A percentile compares a stretch with the other conserved stretches of the same genome.
Conservation (phyloP, 139 green algal genomes). For the Limnomonas spitsbergensis region DNA sequence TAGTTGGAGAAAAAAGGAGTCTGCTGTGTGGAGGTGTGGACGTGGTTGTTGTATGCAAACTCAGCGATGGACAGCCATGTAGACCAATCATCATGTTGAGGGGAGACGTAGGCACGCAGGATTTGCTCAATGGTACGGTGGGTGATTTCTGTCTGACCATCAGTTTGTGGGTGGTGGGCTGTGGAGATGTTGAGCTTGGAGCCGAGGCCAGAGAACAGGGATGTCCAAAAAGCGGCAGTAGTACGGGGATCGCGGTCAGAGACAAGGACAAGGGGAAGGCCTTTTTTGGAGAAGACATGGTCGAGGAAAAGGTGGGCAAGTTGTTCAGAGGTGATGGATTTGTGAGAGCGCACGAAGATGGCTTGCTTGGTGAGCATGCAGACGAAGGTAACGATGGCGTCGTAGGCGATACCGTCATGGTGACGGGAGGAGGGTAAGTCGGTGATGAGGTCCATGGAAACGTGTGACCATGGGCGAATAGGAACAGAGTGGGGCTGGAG, state of each 20-base stretch:
- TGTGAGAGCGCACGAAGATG: constrained; percentile 39
- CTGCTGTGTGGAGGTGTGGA: not conserved
- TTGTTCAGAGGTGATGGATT: constrained; percentile 24
- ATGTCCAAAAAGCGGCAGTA: too few relatives aligned
- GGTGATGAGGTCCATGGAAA: constrained; percentile 62
- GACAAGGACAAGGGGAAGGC: constrained; percentile 43
- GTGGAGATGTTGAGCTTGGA: too few relatives aligned
- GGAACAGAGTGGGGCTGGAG: constrained; percentile 44
- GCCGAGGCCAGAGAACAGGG: too few relatives aligned
- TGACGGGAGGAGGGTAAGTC: constrained; percentile 34
- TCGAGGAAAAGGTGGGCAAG: constrained; percentile 45
- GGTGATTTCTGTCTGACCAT: constrained; percentile 3
- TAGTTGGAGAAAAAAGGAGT: constrained; percentile 19
- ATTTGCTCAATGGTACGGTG: constrained; percentile 19
- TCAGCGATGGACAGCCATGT: constrained; percentile 5
- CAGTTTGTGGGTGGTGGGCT: too few relatives aligned
- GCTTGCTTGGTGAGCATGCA: constrained; percentile 55
- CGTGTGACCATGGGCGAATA: constrained; percentile 29
- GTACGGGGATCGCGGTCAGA: constrained; percentile 49
- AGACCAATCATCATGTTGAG: constrained; percentile 12
- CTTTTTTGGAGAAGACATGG: constrained; percentile 40
- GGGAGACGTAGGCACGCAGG: constrained; percentile 13
- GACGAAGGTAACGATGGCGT: constrained; percentile 53
- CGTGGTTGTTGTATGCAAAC: constrained; percentile 20
- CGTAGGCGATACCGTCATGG: constrained; percentile 20